Conservation (phyloP, 805 yeast genomes). For the Vanderwaltozyma verrucispora region DNA sequence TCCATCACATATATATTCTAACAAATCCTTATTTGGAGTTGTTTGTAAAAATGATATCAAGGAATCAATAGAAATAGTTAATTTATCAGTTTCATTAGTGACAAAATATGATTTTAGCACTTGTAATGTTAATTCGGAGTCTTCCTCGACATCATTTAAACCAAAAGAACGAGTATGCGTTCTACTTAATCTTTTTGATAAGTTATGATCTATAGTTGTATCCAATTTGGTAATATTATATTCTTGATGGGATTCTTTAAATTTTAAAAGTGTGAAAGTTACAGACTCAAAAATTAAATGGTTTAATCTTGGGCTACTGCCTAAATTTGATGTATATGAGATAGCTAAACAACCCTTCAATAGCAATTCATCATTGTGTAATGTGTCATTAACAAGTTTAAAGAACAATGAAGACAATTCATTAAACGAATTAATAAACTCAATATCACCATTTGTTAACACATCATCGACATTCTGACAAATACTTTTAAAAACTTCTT, state of each 20-base stretch:
- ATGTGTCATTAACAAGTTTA: constrained; percentile 14
- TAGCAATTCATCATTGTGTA: constrained; percentile 22
- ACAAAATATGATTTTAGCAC: constrained; percentile 53
- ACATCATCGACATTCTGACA: constrained; percentile 48
- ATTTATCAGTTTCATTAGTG: constrained; percentile 50
- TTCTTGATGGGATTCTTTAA: constrained; percentile 21
- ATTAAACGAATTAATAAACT: constrained; percentile 34
- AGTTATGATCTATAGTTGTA: constrained; percentile 3
- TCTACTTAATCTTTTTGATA: constrained; percentile 22
- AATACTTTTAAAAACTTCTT: constrained; percentile 38
- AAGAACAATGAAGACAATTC: constrained; percentile 27
- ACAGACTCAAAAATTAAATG: constrained; percentile 20
- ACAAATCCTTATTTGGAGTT: constrained; percentile 31
- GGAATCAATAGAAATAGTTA: constrained; percentile 45
- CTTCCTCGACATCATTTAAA: constrained; percentile 16
- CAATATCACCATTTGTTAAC: constrained; percentile 54
- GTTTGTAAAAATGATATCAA: constrained; percentile 37
- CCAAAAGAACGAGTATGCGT: constrained; percentile 23
- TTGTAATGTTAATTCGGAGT: constrained; percentile 25
- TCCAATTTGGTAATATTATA: constrained; percentile 10
- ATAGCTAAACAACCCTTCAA: constrained; percentile 25
- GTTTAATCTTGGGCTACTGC: constrained; percentile 22
- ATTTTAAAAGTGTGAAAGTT: constrained; percentile 14
- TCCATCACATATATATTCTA: constrained; percentile 61
- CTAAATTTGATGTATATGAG: constrained; percentile 21